Evolutionary conservation across 2,329 filamentous ascomycete genomes (phyloP), one percentile per base, ranked within the genome.

Genomic region (Ilyonectria destructans): DNA sequence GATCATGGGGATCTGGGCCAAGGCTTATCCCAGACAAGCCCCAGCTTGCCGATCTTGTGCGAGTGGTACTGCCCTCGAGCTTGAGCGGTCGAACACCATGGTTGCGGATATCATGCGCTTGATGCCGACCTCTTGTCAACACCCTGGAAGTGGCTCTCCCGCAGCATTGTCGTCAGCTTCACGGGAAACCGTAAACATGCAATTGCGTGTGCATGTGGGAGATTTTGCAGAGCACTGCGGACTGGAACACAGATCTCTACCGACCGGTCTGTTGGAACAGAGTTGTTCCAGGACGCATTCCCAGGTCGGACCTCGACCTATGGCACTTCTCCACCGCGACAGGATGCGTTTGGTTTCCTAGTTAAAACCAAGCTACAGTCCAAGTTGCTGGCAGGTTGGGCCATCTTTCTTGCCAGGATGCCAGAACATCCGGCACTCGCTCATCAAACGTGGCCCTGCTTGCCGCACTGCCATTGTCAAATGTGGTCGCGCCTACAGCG

Each of bases 381-480:
- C 96, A 99, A 63, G 96, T 87, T 3, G 95, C 93, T 19, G 96
- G 96, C 74, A 98, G 82, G 75, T 94, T 92, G 6, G 96, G 96
- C 94, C 96, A 98, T 74, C 92, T 89, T 80, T 97, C 95, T 82
- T 99, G 96, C 96, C 96, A 99, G 60, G 91, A 90, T 2, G 91
- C 96, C 68, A 99, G 84, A 40, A 99, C 93, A 72, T 98, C 95
- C 0, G 96, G 96, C 2, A 99, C 96, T 62, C 90, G 89, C 80
- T 97, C 95, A 81, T 99, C 96, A 77, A 99, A 99, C 33, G 92
- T 92, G 35, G 88, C 86, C 65, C 96, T 86, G 64, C 91, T 90
- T 2, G 89, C 86, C 5, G 89, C 90, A 67, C 86, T 87, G 12
- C 91, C 93, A 61, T 87, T 87, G 65, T 95, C 91, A 86, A 95